Evolutionary conservation across 1,139 yeast genomes (phyloP).

Genomic region (Waltiozyma sp.): DNA sequence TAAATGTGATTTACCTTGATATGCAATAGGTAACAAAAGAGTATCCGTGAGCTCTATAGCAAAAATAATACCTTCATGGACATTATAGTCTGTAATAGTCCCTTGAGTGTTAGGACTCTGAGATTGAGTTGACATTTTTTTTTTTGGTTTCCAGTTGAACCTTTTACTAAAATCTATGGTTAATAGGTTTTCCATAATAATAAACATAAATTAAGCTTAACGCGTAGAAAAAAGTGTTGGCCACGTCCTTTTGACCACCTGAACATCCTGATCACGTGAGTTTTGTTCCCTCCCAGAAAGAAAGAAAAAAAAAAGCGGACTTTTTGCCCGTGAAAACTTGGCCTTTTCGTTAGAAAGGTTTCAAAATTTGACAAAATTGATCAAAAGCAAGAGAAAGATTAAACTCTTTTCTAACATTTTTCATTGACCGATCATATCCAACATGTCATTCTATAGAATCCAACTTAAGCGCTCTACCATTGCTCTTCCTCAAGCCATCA

Average conservation of each 20-base stretch:
- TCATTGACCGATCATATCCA: background rate
- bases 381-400: no score
- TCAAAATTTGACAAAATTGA: background rate
- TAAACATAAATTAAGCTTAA: no score
- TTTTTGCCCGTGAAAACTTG: background rate
- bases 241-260: no score
- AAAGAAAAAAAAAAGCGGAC: no score
- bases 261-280: no score
- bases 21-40: slow-evolving; percentile 29
- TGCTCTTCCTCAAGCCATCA: slow-evolving; percentile 65
- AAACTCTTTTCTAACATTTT: no score
- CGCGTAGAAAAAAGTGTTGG: no score
- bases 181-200: no score
- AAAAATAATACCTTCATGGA: slow-evolving; percentile 54
- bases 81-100: slow-evolving; percentile 21
- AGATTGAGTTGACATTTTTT: background rate
- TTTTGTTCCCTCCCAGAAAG: no score
- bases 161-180: no score
- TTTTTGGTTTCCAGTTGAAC: no score
- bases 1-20: slow-evolving; percentile 32
- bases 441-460: slow-evolving; percentile 44
- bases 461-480: slow-evolving; percentile 75
- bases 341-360: background rate
- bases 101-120: background rate
- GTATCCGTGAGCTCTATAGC: slow-evolving; percentile 49